A percentile compares a stretch with the other conserved stretches of the same genome.
These are phyloP conservation scores for Amanita muscaria DNA, from an alignment of 768 basidiomycete genomes.

Conservation along the genomic window DNA sequence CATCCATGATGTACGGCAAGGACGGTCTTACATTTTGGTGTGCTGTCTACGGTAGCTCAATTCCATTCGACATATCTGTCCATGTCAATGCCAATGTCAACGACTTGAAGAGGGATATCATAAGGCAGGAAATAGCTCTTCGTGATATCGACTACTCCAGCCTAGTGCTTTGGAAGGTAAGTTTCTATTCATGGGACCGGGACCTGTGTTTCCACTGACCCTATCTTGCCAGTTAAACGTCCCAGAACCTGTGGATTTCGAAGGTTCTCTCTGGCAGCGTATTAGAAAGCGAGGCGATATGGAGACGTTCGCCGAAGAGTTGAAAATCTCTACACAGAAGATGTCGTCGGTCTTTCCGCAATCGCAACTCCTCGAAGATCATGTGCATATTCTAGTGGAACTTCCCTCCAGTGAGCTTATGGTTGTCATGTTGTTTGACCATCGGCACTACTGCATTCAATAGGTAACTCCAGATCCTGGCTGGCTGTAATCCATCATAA, in stretches of 20 bases:
- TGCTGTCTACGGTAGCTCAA: neutral
- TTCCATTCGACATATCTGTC: neutral
- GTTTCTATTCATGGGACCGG: neutral
- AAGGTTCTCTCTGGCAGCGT: neutral
- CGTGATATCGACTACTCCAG: neutral
- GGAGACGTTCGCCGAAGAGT: neutral
- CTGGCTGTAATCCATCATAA: no score
- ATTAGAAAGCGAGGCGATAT: neutral
- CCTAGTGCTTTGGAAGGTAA: constrained; percentile 1
- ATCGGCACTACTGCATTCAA: no score
- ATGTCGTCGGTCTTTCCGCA: neutral
- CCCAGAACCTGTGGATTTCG: neutral
- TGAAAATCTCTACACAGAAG: neutral
- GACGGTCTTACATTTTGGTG: neutral
- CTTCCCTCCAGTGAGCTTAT: constrained; percentile 2
- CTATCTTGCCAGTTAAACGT: neutral
- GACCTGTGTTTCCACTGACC: neutral
- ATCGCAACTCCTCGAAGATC: neutral
- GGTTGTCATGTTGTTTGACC: constrained; percentile 2
- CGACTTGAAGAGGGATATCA: neutral
- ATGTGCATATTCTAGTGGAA: constrained; percentile 3
- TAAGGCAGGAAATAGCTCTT: neutral
- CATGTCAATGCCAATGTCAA: neutral
- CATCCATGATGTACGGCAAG: constrained; percentile 1
- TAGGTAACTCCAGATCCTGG: no score